Evolutionary conservation across 192 early-diverging fungal genomes (phyloP), one percentile per base, ranked within the genome.

Genomic region (Lunasporangiospora selenospora): DNA sequence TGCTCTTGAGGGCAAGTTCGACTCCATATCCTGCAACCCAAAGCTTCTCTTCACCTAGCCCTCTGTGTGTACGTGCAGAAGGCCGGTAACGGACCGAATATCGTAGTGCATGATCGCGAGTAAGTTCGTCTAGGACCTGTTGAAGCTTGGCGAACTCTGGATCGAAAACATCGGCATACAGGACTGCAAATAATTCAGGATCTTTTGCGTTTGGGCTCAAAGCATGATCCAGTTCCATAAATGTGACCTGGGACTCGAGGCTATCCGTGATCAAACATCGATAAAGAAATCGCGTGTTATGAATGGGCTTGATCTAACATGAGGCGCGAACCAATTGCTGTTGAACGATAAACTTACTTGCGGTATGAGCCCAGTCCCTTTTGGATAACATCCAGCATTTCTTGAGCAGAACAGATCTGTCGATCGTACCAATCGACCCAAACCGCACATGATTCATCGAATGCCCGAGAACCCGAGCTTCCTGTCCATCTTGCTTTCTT

Each of bases 1-100:
- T 95, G 49, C 86, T 97, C 78, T 99, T 99, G n/a, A 99, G 61
- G 12, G 87, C 90, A 36, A 99, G 81, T 69, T 95, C 95, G 9
- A 95, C 94, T 3, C 95, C 95, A 56, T 97, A 99, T 53, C 98
- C 98, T 11, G 88, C 75, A 26, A 99, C 62, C 21, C 95, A 59
- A 15, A 65, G 75, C n/a, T n/a, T n/a, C n/a, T n/a, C n/a, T n/a
- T n/a, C n/a, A n/a, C n/a, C n/a, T n/a, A n/a, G n/a, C n/a, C n/a
- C n/a, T n/a, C n/a, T n/a, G n/a, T n/a, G 11, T 24, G 5, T 2
- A 19, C 0, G 16, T 11, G 48, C 23, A 0, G 85, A 61, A 10
- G 89, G 90, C 41, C 84, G 80, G 45, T 92, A 96, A 36, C 96
- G 85, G 19, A 97, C 58, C 0, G 93, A 77, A 76, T 93, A 94